A percentile compares a stretch with the other conserved stretches of the same genome.
These are phyloP conservation scores for Acanthamoeba healyi DNA, from an alignment of 208 protist genomes.

Conservation along the genomic window DNA sequence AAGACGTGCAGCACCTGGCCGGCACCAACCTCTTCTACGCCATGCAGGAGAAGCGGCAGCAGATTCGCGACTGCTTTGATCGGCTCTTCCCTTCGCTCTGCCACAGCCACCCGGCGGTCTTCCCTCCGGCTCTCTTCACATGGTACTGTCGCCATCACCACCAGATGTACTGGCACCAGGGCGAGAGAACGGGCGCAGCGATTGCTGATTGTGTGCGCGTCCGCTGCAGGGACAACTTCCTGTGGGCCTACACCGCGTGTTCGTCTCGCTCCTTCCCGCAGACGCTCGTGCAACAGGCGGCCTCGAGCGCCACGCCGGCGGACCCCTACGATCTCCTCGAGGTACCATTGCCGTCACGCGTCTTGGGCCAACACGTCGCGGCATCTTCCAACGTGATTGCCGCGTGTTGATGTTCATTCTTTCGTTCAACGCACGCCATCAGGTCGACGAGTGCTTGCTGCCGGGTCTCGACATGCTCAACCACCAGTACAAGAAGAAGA, in stretches of 20 bases:
- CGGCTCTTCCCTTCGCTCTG: slow-evolving; percentile 6
- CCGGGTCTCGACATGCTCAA: slow-evolving; percentile 34
- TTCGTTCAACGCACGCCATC: no score
- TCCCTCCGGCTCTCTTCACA: not conserved
- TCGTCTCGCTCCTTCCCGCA: slow-evolving; percentile 12
- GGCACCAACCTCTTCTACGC: slow-evolving; percentile 59
- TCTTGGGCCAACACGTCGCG: no score
- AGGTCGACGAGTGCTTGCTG: slow-evolving; percentile 18
- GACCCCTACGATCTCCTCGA: not conserved
- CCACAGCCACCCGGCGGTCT: not conserved
- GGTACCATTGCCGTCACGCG: not conserved
- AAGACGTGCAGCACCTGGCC: not conserved
- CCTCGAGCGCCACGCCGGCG: not conserved
- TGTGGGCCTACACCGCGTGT: slow-evolving; percentile 33
- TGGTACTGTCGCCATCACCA: not conserved
- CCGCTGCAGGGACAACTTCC: slow-evolving; percentile 21
- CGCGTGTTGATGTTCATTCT: no score
- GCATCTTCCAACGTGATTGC: no score
- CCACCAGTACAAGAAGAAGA: slow-evolving; percentile 54
- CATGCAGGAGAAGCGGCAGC: slow-evolving; percentile 3
- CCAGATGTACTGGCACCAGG: no score
- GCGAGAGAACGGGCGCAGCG: no score
- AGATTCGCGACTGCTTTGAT: not conserved
- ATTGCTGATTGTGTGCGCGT: no score
- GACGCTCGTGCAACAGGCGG: not conserved